Percentiles rank a stretch among this genome's conserved stretches.
Evolutionary conservation across 106 monocot species (phyloP).

Genomic region (Phalaenopsis aphrodite): DNA sequence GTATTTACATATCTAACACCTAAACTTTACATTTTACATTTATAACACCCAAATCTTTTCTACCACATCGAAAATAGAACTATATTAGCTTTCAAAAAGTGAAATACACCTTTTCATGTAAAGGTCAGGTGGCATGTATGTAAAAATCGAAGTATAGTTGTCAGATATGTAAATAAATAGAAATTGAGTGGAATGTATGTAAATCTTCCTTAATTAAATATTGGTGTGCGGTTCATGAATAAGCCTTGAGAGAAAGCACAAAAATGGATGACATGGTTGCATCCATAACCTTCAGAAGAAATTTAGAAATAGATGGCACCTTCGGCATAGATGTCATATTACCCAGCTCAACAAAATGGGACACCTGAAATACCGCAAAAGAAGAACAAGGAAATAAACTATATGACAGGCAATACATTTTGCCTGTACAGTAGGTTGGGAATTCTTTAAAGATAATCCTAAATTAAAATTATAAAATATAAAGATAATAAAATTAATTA

Average conservation of each 20-base stretch:
- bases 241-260: background rate
- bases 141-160: too few species aligned
- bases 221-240: background rate
- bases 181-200: too few species aligned
- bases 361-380: background rate
- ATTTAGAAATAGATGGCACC: background rate
- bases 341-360: background rate
- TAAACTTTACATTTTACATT: too few species aligned
- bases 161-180: too few species aligned
- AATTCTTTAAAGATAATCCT: background rate
- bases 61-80: too few species aligned
- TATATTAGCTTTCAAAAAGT: too few species aligned
- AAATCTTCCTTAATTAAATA: background rate
- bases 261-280: background rate
- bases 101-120: too few species aligned
- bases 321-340: background rate
- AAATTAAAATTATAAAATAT: background rate
- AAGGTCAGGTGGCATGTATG: too few species aligned
- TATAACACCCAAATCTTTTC: too few species aligned
- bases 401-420: background rate
- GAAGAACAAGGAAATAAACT: background rate
- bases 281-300: background rate
- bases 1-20: too few species aligned
- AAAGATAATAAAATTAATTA: background rate
- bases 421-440: background rate